A percentile compares a stretch with the other conserved stretches of the same genome.
phyloP scores from a whole-genome alignment of 2,329 filamentous ascomycete species.

The Phoma sp. region DNA sequence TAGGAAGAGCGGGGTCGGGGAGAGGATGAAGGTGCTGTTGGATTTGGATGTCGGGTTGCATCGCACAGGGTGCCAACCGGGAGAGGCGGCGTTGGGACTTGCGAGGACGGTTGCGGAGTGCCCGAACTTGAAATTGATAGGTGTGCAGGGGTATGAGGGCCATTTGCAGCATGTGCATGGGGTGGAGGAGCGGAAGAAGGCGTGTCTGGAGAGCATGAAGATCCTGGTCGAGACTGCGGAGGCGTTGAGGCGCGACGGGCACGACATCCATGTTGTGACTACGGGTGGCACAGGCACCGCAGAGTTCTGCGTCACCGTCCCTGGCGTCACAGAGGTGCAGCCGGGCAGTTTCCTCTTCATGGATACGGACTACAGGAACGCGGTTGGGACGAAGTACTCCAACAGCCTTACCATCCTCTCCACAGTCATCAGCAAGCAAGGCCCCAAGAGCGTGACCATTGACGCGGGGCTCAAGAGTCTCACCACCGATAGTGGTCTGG shows the following conservation, averaged over 20 bases:
- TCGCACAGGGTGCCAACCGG: constrained; percentile 56
- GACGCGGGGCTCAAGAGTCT: constrained; percentile 59
- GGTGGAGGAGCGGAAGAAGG: constrained; percentile 48
- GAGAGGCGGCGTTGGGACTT: constrained; percentile 49
- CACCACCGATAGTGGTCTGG: constrained; percentile 59
- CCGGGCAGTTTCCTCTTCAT: constrained; percentile 64
- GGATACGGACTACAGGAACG: constrained; percentile 63
- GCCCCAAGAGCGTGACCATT: constrained; percentile 53
- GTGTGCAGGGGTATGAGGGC: constrained; percentile 61
- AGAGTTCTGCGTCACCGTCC: constrained; percentile 59
- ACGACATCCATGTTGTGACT: constrained; percentile 57
- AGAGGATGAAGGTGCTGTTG: constrained; percentile 52
- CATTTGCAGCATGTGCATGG: constrained; percentile 60
- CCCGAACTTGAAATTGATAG: constrained; percentile 53
- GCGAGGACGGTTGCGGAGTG: constrained; percentile 49
- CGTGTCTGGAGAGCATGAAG: constrained; percentile 56
- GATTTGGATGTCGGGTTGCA: constrained; percentile 60
- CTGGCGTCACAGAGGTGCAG: constrained; percentile 61
- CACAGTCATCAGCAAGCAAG: constrained; percentile 58
- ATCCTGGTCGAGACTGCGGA: constrained; percentile 54
- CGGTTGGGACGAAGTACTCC: constrained; percentile 56
- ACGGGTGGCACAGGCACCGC: constrained; percentile 60
- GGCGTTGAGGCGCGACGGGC: constrained; percentile 50
- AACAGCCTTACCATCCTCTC: constrained; percentile 58
- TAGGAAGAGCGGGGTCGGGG: constrained; percentile 42